Conservation (phyloP, 2,329 filamentous ascomycete species). For the Aspergillus pseudoterreus region DNA sequence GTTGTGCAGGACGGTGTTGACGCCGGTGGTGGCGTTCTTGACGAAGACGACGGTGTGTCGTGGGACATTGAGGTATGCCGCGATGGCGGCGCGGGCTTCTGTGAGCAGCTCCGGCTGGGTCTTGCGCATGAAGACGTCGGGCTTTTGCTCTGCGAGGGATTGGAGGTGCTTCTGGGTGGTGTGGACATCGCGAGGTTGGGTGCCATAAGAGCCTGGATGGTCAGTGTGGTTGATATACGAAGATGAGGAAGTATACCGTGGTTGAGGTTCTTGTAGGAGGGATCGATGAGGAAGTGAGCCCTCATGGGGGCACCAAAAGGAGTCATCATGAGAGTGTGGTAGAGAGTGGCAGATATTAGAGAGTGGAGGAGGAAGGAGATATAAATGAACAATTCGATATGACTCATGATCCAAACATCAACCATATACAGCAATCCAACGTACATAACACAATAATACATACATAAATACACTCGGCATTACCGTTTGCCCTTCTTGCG, state of each 20-base stretch:
- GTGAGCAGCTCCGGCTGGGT: constrained; percentile 62
- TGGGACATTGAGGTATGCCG: constrained; percentile 63
- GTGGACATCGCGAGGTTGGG: constrained; percentile 62
- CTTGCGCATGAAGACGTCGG: constrained; percentile 74
- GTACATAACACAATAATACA: neutral
- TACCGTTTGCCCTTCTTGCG: constrained; percentile 88
- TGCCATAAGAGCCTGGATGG: constrained; percentile 67
- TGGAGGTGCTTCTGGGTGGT: constrained; percentile 62
- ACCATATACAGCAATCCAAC: neutral
- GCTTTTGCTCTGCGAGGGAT: constrained; percentile 61
- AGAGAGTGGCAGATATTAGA: neutral
- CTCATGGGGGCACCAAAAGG: constrained; percentile 54
- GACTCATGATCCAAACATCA: neutral
- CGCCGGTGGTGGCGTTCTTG: constrained; percentile 68
- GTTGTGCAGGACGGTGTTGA: constrained; percentile 75
- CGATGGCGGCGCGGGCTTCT: constrained; percentile 60
- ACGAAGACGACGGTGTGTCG: constrained; percentile 69
- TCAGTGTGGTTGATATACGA: neutral
- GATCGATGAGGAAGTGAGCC: constrained; percentile 66
- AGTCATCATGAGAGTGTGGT: constrained; percentile 2
- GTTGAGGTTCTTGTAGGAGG: constrained; percentile 70
- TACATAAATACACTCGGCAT: constrained; percentile 2
- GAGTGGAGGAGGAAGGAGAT: neutral
- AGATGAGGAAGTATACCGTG: constrained; percentile 55
- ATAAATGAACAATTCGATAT: neutral